These are phyloP conservation scores for Ceratobasidium sp. DNA, from an alignment of 1,284 basidiomycete genomes.

Conservation along the genomic window DNA sequence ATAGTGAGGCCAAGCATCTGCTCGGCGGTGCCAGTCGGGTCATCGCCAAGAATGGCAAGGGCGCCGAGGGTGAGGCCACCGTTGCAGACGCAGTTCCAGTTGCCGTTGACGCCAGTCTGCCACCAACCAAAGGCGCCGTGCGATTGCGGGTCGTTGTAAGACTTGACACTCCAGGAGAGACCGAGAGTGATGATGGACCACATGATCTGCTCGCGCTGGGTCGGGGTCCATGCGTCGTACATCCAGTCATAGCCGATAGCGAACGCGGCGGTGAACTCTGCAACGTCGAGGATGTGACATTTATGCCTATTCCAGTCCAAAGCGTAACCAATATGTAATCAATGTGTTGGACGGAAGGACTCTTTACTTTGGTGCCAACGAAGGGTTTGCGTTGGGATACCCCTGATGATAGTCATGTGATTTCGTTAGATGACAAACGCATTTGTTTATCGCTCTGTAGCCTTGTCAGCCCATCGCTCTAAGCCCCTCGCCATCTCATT, in stretches of 20 bases:
- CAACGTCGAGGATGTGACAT: too few relatives aligned
- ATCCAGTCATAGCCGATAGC: conserved; percentile 97
- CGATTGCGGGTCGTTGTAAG: conserved; percentile 61
- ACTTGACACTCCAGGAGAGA: conserved; percentile 72
- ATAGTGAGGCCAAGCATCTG: conserved; percentile 78
- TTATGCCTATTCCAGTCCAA: too few relatives aligned
- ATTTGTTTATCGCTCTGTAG: too few relatives aligned
- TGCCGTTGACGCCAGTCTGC: conserved; percentile 61
- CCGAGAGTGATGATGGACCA: conserved; percentile 85
- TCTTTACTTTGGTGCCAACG: too few relatives aligned
- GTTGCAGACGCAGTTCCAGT: conserved; percentile 80
- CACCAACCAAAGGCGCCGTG: conserved; percentile 62
- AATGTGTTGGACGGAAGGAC: too few relatives aligned
- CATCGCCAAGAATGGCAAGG: conserved; percentile 90
- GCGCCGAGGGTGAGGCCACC: conserved; percentile 90
- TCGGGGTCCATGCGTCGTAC: conserved; percentile 84
- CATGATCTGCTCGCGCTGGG: conserved; percentile 80
- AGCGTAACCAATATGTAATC: too few relatives aligned
- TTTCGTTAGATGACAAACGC: too few relatives aligned
- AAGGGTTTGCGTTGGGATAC: too few relatives aligned
- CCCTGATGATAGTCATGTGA: too few relatives aligned
- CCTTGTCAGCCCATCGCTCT: too few relatives aligned
- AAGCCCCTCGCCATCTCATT: too few relatives aligned
- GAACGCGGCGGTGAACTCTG: conserved; percentile 89
- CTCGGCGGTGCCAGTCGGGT: conserved; percentile 79